phyloP scores from a whole-genome alignment of 805 yeast species.

The Metschnikowia lachancei region DNA sequence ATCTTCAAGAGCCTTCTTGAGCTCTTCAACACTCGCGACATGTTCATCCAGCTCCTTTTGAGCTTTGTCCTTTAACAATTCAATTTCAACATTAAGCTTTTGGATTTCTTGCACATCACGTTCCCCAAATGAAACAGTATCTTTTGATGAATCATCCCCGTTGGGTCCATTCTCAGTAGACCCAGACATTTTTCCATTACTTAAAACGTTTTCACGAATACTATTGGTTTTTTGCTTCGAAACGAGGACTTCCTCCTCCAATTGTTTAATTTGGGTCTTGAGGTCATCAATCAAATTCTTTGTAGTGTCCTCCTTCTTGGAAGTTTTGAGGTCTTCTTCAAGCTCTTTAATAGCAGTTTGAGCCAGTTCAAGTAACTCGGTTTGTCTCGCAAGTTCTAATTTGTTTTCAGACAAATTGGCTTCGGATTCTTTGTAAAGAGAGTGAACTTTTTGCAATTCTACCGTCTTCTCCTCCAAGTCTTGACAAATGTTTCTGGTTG shows the following conservation, averaged over 20 bases:
- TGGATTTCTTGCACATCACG: neutral
- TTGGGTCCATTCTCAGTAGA: neutral
- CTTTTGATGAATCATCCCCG: neutral
- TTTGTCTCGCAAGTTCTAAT: neutral
- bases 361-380: neutral
- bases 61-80: neutral
- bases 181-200: neutral
- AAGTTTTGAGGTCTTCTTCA: neutral
- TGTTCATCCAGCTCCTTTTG: neutral
- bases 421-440: conserved; percentile 4
- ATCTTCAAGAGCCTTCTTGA: conserved; percentile 1
- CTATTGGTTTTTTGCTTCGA: neutral
- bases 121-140: neutral
- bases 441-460: conserved; percentile 3
- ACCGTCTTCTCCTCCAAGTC: neutral
- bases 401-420: neutral
- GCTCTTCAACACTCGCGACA: conserved; percentile 1
- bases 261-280: neutral
- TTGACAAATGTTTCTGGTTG: neutral
- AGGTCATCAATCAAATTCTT: neutral
- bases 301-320: neutral
- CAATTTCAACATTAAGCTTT: neutral
- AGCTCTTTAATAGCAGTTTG: neutral
- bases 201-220: neutral
- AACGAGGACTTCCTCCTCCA: conserved; percentile 5